A percentile compares a stretch with the other conserved stretches of the same genome.
Conservation (phyloP, 176 grass and related monocot genomes). For the Oryza coarctata region DNA sequence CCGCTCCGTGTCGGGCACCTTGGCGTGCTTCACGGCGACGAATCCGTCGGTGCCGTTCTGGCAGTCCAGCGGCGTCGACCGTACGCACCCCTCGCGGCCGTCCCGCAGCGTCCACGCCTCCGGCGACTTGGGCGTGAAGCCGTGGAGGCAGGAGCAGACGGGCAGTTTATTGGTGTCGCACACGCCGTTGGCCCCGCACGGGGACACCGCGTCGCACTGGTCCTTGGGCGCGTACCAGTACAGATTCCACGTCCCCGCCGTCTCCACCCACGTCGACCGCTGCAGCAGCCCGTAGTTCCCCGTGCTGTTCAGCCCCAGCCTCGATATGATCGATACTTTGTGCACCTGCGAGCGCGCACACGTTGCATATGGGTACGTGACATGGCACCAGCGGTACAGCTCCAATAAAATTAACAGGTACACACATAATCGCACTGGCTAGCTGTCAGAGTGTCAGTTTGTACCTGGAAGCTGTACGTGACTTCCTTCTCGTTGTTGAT, state of each 20-base stretch:
- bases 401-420: no score
- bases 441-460: background rate
- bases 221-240: conserved; percentile 66
- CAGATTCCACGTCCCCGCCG: conserved; percentile 34
- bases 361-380: background rate
- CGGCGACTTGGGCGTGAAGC: conserved; percentile 40
- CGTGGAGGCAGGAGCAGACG: conserved; percentile 51
- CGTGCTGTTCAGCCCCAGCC: conserved; percentile 38
- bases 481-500: conserved; percentile 46
- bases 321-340: conserved; percentile 43
- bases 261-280: conserved; percentile 54
- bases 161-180: conserved; percentile 46
- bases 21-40: conserved; percentile 41
- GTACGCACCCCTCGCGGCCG: conserved; percentile 46
- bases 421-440: background rate
- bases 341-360: conserved; percentile 9
- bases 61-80: conserved; percentile 45
- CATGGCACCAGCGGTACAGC: background rate
- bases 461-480: conserved; percentile 51
- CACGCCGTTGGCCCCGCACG: conserved; percentile 50
- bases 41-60: conserved; percentile 46
- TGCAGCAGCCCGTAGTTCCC: conserved; percentile 44
- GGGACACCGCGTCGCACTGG: conserved; percentile 55
- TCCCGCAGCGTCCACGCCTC: conserved; percentile 44
- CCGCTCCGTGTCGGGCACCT: conserved; percentile 61